Base-by-base conservation (phyloP, 1,139 yeast species). In the Kurtzmaniella quercitrusa region DNA sequence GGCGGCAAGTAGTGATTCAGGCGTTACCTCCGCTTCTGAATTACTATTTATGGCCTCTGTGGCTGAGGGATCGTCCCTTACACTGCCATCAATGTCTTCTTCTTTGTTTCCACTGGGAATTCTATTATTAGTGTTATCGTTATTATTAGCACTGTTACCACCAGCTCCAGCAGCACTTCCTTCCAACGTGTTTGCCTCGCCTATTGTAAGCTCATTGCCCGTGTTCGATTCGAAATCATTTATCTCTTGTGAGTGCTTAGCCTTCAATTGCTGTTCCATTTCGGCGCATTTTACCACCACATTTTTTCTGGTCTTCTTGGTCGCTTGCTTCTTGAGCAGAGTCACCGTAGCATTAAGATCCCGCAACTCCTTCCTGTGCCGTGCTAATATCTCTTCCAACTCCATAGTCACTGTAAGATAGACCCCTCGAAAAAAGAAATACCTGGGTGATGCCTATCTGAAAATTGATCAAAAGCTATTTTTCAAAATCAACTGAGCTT, bases 281-380 rank as follows among this genome's bases (percentile, higher is more conserved):
- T 73, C 79, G 39, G 70, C 72, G 50, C 91, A 83, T 54, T 76
- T 77, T 45, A 70, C 70, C 50, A 69, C 53, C 3, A 82, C 77
- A 41, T 68, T 70, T 60, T 82, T 83, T 54, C 87, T 77, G 39
- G 84, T 87, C 46, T 89, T 82, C 60, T 88, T 88, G 16, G 88
- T 81, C 2, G 93, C 93, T 61, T 84, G 93, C 55, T 88, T 87
- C 66, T 85, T 87, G 73, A 89, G 65, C 1, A 85, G 84, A 1
- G 95, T 87, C 23, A 81, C 71, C 33, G 77, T 75, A 11, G 85
- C 82, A 17, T 78, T 70, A 48, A 88, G 67, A 46, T 87, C 91
- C 51, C 80, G 75, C 47, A 65, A 65, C 60, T 89, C 95, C 55
- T 81, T 82, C 53, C 79, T 73, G 55, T 90, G 96, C 46, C 84